Evolutionary conservation across 2,329 filamentous ascomycete species (phyloP).

Genomic region (Leptographium wingfieldii): DNA sequence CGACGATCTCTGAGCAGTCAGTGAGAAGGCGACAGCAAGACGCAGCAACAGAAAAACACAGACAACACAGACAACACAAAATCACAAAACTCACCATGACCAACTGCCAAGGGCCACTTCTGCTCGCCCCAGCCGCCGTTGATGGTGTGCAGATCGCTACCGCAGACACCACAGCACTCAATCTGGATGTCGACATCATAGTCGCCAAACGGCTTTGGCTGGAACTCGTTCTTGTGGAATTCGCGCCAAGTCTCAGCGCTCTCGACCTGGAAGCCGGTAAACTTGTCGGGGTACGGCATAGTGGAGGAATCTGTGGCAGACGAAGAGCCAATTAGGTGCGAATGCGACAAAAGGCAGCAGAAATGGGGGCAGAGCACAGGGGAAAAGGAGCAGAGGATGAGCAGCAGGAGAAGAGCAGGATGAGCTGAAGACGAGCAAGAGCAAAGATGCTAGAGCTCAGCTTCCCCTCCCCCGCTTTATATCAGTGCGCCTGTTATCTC

Average conservation of each 20-base stretch:
- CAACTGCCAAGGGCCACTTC: conserved; percentile 51
- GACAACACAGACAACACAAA: background rate
- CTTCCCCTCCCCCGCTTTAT: no score
- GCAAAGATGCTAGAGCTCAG: no score
- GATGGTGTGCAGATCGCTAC: conserved; percentile 60
- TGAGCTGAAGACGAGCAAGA: no score
- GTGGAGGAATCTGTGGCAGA: no score
- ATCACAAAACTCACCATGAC: conserved; percentile 37
- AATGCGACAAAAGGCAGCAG: no score
- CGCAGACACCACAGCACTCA: conserved; percentile 65
- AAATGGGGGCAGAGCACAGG: no score
- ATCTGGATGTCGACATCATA: conserved; percentile 83
- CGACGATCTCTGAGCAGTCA: conserved; percentile 46
- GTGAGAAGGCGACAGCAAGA: background rate
- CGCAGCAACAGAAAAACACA: background rate
- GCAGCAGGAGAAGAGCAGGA: no score
- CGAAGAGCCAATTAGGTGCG: no score
- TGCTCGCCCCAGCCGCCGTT: conserved; percentile 55
- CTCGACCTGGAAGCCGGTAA: conserved; percentile 48
- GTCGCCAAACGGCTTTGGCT: conserved; percentile 75
- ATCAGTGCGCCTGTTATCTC: no score
- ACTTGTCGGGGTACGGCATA: conserved; percentile 38
- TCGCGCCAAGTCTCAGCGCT: conserved; percentile 41
- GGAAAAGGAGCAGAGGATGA: no score
- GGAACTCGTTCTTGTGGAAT: conserved; percentile 61